Base-by-base conservation (phyloP, 2,329 filamentous ascomycete genomes). In the Diaporthe citrichinensis region DNA sequence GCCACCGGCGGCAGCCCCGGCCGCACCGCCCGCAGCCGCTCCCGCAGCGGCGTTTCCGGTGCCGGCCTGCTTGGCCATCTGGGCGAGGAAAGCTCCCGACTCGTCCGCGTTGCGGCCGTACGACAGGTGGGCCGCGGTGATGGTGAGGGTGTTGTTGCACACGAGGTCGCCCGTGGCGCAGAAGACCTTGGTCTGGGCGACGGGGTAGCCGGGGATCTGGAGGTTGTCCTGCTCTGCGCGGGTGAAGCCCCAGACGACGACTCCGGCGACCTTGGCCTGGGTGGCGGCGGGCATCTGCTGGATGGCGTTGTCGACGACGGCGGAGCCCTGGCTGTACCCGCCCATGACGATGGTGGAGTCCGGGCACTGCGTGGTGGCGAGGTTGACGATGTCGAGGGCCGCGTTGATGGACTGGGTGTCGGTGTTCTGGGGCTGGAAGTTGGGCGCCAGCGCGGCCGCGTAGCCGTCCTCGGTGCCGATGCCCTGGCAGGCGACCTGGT, bases 401-500 rank as follows among this genome's bases (percentile, higher is more conserved):
- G 79, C 81, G 3, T 78, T 34, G 68, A 85, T 84, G n/a, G 78
- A 79, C 36, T 57, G 57, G 31, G 55, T 49, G 61, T 81, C 77
- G 4, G 82, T 83, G 69, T 82, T 81, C 41, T 79, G 69, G 5
- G 81, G 77, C 1, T 80, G 78, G 53, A 80, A 79, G 75, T 84
- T 84, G 57, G 77, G 78, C 31, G 78, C 51, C 9, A 84, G 74
- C 28, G 69, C 76, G 0, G 81, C 83, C 1, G 78, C 79, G 74
- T 84, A 84, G 14, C 78, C 78, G 46, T 80, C 81, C 5, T 53
- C 51, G 17, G 71, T 69, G 15, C 83, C 83, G 8, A 84, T 79
- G 28, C 83, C 83, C 77, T 84, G 83, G 74, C 83, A 84, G 61
- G 80, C 82, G 34, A 83, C 80, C 28, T 76, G 59, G 61, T 76